phyloP scores from a whole-genome alignment of 1,284 basidiomycete species.

The Porogramme epimiltina region DNA sequence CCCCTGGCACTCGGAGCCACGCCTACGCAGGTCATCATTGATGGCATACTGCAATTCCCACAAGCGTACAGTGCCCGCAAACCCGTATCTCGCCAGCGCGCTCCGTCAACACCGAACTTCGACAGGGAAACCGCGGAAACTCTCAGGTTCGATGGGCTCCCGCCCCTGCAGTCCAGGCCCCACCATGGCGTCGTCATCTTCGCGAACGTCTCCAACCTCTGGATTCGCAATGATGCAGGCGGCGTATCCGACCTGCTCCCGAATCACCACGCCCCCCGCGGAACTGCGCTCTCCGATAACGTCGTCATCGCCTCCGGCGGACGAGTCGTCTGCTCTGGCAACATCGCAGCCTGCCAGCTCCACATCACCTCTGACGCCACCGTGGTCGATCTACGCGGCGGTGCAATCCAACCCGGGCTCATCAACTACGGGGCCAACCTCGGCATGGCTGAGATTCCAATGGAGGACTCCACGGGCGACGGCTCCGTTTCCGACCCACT shows the following conservation, averaged over 20 bases:
- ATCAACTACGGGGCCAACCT: slow-evolving; percentile 37
- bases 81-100: slow-evolving; percentile 46
- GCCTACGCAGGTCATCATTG: slow-evolving; percentile 72
- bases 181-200: slow-evolving; percentile 48
- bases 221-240: slow-evolving; percentile 9
- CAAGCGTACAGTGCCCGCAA: slow-evolving; percentile 46
- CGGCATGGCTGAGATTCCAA: slow-evolving; percentile 39
- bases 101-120: slow-evolving; percentile 63
- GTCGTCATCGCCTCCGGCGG: slow-evolving; percentile 45
- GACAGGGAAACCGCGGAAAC: slow-evolving; percentile 57
- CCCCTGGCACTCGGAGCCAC: slow-evolving; percentile 75
- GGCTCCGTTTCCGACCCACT: slow-evolving; percentile 52
- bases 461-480: slow-evolving; percentile 50
- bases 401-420: slow-evolving; percentile 47
- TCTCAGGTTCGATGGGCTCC: slow-evolving; percentile 63
- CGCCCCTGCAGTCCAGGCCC: slow-evolving; percentile 47
- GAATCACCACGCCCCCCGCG: background rate
- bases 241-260: slow-evolving; percentile 24
- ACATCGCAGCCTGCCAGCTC: slow-evolving; percentile 12
- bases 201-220: slow-evolving; percentile 57
- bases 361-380: slow-evolving; percentile 31
- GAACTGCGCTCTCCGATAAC: slow-evolving; percentile 11
- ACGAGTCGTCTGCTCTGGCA: slow-evolving; percentile 44
- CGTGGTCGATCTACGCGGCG: slow-evolving; percentile 35
- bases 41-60: slow-evolving; percentile 63